Evolutionary conservation across 805 yeast genomes (phyloP).

Genomic region (Wickerhamomyces kurtzmanii): DNA sequence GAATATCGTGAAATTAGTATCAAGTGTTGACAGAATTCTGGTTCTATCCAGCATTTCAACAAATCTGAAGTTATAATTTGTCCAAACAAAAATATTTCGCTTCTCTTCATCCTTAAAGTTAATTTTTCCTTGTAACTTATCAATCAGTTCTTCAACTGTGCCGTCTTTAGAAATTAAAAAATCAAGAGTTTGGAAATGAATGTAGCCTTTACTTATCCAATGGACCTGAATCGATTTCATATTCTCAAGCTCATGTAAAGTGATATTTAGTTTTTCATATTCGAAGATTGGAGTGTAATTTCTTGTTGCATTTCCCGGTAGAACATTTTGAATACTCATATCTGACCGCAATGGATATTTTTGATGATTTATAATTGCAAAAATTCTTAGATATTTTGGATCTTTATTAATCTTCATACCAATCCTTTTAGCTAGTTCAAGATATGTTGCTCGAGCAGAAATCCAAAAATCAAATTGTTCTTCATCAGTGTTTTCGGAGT

Average conservation of each 20-base stretch:
- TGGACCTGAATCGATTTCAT: conserved; percentile 55
- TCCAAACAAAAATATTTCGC: conserved; percentile 47
- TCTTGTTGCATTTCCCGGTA: conserved; percentile 19
- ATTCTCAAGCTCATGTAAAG: conserved; percentile 68
- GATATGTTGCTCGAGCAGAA: conserved; percentile 47
- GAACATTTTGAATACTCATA: conserved; percentile 20
- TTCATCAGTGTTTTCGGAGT: conserved; percentile 13
- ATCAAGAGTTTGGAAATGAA: conserved; percentile 60
- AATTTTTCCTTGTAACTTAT: conserved; percentile 45
- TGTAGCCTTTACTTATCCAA: conserved; percentile 67
- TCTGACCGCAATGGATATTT: conserved; percentile 34
- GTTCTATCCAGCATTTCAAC: conserved; percentile 27
- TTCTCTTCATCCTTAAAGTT: conserved; percentile 37
- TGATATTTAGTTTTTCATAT: conserved; percentile 70
- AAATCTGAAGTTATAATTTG: conserved; percentile 26
- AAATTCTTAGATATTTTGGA: conserved; percentile 56
- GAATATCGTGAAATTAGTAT: too few species aligned
- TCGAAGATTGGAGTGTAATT: conserved; percentile 39
- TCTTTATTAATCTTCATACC: conserved; percentile 44
- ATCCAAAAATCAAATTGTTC: conserved; percentile 56
- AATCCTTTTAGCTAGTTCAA: conserved; percentile 50
- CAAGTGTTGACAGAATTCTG: conserved; percentile 23
- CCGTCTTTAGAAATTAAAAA: conserved; percentile 59
- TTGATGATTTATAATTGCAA: conserved; percentile 51
- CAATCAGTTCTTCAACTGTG: conserved; percentile 42